Percentiles rank a stretch among this genome's conserved stretches.
phyloP scores from a whole-genome alignment of 2,329 filamentous ascomycete species.

The Pseudogymnoascus sp. region DNA sequence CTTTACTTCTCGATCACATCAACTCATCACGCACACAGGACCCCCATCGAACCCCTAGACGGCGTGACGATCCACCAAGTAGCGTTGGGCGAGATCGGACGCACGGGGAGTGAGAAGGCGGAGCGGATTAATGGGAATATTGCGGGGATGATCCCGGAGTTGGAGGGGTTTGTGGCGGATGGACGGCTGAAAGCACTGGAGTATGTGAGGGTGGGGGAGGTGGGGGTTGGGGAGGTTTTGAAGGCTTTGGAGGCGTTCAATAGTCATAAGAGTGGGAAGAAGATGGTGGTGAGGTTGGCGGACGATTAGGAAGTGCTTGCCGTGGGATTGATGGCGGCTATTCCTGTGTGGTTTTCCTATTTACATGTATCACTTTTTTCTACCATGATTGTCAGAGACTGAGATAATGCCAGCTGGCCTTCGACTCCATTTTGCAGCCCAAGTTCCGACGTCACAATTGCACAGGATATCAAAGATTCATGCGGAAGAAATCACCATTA shows the following conservation, averaged over 20 bases:
- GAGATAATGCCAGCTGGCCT: not conserved
- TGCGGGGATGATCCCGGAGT: constrained; percentile 14
- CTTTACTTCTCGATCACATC: not conserved
- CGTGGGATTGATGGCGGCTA: not conserved
- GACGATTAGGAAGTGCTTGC: not conserved
- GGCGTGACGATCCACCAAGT: constrained; percentile 16
- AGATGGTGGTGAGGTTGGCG: constrained; percentile 17
- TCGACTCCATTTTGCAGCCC: not conserved
- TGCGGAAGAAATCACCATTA: not conserved
- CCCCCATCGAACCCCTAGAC: constrained; percentile 12
- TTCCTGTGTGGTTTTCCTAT: not conserved
- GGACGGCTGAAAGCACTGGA: constrained; percentile 18
- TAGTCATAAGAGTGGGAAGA: constrained; percentile 15
- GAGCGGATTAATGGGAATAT: constrained; percentile 16
- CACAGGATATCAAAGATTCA: not conserved
- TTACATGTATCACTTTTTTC: not conserved
- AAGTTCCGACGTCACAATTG: not conserved
- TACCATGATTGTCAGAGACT: not conserved
- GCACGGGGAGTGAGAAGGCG: constrained; percentile 12
- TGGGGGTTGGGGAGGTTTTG: constrained; percentile 15
- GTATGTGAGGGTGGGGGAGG: constrained; percentile 17
- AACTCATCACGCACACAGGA: constrained; percentile 11
- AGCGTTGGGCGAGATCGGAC: constrained; percentile 17
- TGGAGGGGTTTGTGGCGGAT: constrained; percentile 15
- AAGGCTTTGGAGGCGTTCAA: constrained; percentile 16